phyloP scores from a whole-genome alignment of 805 yeast genomes.

The Kazachstania kunashirensis region DNA sequence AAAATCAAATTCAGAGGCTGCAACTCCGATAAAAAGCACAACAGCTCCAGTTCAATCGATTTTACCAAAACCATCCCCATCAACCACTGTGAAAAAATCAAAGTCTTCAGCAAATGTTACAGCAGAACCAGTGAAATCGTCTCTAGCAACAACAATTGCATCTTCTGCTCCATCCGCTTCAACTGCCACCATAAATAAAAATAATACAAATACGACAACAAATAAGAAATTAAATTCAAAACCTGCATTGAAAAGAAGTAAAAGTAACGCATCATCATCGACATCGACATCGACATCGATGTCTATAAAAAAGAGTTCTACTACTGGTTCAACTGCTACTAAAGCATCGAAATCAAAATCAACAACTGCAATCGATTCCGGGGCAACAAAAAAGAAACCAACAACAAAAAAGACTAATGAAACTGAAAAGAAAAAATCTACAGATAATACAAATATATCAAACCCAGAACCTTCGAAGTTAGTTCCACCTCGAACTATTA shows the following conservation, averaged over 20 bases:
- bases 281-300: neutral
- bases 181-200: neutral
- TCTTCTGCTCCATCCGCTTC: too few relatives aligned
- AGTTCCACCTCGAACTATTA: slow-evolving; percentile 16
- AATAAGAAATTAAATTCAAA: too few relatives aligned
- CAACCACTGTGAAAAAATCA: neutral
- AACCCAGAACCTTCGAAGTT: slow-evolving; percentile 16
- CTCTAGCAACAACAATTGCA: too few relatives aligned
- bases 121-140: too few relatives aligned
- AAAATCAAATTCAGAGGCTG: neutral
- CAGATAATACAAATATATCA: slow-evolving; percentile 2
- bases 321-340: slow-evolving; percentile 1
- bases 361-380: slow-evolving; percentile 1
- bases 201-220: neutral
- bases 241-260: slow-evolving; percentile 4
- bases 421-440: slow-evolving; percentile 5
- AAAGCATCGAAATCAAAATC: slow-evolving; percentile 7
- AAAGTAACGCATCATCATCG: slow-evolving; percentile 1
- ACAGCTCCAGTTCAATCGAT: neutral
- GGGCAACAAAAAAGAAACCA: slow-evolving; percentile 2
- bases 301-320: neutral
- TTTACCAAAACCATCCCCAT: neutral
- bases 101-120: neutral
- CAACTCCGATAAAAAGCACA: neutral
- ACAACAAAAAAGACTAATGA: slow-evolving; percentile 1